phyloP scores from a whole-genome alignment of 306 rosid genomes.

The Oxytropis ochrocephala region DNA sequence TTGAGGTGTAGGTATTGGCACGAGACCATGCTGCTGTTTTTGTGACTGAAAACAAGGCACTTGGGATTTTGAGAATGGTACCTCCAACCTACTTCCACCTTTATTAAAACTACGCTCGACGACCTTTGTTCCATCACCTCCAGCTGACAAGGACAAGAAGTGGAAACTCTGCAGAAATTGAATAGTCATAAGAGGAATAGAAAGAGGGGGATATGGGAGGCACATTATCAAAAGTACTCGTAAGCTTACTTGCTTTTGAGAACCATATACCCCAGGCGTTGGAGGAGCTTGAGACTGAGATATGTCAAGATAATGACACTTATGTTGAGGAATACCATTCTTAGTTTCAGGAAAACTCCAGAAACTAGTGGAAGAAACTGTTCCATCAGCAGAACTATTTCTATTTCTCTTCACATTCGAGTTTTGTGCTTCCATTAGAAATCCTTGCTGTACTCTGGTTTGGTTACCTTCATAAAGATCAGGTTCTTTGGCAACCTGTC shows the following conservation, averaged over 20 bases:
- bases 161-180: constrained; percentile 48
- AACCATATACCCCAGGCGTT: constrained; percentile 6
- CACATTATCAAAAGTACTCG: background rate
- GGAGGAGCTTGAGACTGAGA: constrained; percentile 15
- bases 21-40: constrained; percentile 24
- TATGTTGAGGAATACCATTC: constrained; percentile 32
- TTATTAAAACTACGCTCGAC: constrained; percentile 21
- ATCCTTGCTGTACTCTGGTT: constrained; percentile 29
- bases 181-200: constrained; percentile 17
- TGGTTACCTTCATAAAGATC: constrained; percentile 19
- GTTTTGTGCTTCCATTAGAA: constrained; percentile 16
- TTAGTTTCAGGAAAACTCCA: constrained; percentile 27
- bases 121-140: constrained; percentile 36
- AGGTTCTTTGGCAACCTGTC: constrained; percentile 14
- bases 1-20: constrained; percentile 39
- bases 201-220: background rate
- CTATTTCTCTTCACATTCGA: constrained; percentile 23
- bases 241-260: constrained; percentile 52
- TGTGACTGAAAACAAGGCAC: constrained; percentile 40
- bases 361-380: constrained; percentile 21
- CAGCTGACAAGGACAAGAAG: constrained; percentile 51
- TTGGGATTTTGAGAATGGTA: constrained; percentile 37
- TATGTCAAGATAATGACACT: constrained; percentile 28
- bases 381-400: constrained; percentile 8
- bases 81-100: constrained; percentile 35